Base-by-base conservation (phyloP, 108 stramenopile genomes). In the Cyclotella atomus region DNA sequence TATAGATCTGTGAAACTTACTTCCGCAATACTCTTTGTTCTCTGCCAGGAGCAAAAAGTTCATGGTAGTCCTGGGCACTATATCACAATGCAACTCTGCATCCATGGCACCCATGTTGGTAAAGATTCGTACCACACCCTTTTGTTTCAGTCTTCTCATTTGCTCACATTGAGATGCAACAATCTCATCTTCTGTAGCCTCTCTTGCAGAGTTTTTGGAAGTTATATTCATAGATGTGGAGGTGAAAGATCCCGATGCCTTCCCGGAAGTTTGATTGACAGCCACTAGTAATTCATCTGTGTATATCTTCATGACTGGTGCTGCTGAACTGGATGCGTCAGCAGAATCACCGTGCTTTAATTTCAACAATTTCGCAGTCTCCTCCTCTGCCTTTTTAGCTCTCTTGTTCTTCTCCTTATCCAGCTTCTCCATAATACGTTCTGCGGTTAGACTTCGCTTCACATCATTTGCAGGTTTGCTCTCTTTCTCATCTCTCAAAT, bases 1-100 rank as follows among this genome's bases (percentile, higher is more conserved):
- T 69, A 98, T 96, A 1, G 88, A 70, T 19, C 98, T 89, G 75
- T 99, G 98, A 83, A 98, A 99, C 14, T 76, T 67, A 14, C 91
- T 85, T 6, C 91, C 95, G 38, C 95, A 82, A 65, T 99, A 99
- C 68, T 92, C 91, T 4, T 88, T 81, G 55, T 79, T 77, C 61
- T 84, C 75, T 47, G 92, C 96, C 35, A 98, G 71, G 10, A 95
- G 82, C 25, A 99, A 47, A 73, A 99, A 99, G 55, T 99, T 99
- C 77, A 91, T 91, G 45, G 91, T 82, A 0, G 97, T 97, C 21
- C 88, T 62, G 14, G 97, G 96, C n/a, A 72, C 93, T 57, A 97
- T 91, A 62, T 99, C 95, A 72, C 89, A 92, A 77, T 97, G 96
- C 27, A 99, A 50, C 82, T 99, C 97, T 9, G 98, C 57, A 45